Evolutionary conservation across 176 grass and related monocot species (phyloP).

Genomic region (Saccharum officinarum): DNA sequence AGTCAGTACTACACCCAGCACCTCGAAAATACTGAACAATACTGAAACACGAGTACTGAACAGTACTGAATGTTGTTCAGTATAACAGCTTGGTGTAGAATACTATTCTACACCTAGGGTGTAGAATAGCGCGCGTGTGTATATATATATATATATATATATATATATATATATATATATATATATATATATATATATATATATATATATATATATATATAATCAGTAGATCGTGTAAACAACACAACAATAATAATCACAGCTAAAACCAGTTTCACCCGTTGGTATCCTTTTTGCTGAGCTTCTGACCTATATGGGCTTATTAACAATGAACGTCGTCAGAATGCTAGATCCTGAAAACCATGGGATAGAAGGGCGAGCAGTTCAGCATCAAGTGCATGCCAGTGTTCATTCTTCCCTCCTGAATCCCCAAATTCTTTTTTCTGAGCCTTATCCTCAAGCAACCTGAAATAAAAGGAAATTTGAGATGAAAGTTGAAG

Average conservation of each 20-base stretch:
- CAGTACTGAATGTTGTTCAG: too few species aligned
- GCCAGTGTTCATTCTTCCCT: not conserved
- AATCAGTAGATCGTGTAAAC: not conserved
- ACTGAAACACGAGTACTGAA: too few species aligned
- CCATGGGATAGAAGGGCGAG: not conserved
- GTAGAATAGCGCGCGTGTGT: too few species aligned
- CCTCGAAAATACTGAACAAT: too few species aligned
- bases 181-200: too few species aligned
- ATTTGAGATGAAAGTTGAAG: not conserved
- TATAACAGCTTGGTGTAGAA: too few species aligned
- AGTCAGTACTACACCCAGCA: too few species aligned
- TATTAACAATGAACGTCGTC: slow-evolving; percentile 15
- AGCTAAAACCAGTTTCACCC: not conserved
- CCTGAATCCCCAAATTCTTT: not conserved
- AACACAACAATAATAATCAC: slow-evolving; percentile 12
- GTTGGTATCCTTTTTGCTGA: not conserved
- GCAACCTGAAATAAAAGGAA: slow-evolving; percentile 32
- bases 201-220: not conserved
- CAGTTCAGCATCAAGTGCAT: not conserved
- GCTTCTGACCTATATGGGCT: not conserved
- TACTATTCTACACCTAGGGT: too few species aligned
- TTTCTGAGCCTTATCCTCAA: slow-evolving; percentile 23
- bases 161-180: too few species aligned
- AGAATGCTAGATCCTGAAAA: not conserved
- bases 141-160: too few species aligned